Evolutionary conservation across 768 basidiomycete genomes (phyloP).

Genomic region (Russula emetica): DNA sequence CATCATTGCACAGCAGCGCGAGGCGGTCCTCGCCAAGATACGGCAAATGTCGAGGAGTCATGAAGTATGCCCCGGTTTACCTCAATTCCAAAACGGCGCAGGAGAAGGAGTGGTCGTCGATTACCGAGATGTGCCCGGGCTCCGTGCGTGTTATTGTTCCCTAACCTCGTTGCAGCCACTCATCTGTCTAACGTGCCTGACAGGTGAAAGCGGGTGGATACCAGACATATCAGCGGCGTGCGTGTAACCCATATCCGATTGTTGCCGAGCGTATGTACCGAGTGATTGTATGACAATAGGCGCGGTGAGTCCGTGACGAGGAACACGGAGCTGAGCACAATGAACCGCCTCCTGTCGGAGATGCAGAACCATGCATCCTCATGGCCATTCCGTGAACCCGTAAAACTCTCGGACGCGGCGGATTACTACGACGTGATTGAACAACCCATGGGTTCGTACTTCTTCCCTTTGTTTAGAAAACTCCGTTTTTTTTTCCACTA

Average conservation of each 20-base stretch:
- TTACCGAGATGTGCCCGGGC: conserved; percentile 80
- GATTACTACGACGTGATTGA: conserved; percentile 91
- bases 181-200: conserved; percentile 9
- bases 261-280: background rate
- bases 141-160: conserved; percentile 50
- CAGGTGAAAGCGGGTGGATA: conserved; percentile 92
- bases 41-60: conserved; percentile 83
- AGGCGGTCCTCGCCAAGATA: conserved; percentile 86
- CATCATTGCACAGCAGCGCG: conserved; percentile 76
- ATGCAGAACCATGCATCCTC: conserved; percentile 71
- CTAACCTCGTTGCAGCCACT: conserved; percentile 9
- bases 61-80: conserved; percentile 74
- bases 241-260: conserved; percentile 32
- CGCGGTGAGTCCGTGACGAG: conserved; percentile 44
- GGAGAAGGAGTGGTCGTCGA: conserved; percentile 52
- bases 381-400: conserved; percentile 87
- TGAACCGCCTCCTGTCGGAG: conserved; percentile 76
- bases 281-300: conserved; percentile 25
- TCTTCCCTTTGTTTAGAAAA: background rate
- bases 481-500: conserved; percentile 5
- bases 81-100: conserved; percentile 63
- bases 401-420: conserved; percentile 68
- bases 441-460: conserved; percentile 81
- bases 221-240: conserved; percentile 73
- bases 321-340: conserved; percentile 56